Percentiles rank a stretch among this genome's conserved stretches.
These are phyloP conservation scores for Vitis hybrid DNA, from an alignment of 177 flowering plant genomes.

Conservation along the genomic window DNA sequence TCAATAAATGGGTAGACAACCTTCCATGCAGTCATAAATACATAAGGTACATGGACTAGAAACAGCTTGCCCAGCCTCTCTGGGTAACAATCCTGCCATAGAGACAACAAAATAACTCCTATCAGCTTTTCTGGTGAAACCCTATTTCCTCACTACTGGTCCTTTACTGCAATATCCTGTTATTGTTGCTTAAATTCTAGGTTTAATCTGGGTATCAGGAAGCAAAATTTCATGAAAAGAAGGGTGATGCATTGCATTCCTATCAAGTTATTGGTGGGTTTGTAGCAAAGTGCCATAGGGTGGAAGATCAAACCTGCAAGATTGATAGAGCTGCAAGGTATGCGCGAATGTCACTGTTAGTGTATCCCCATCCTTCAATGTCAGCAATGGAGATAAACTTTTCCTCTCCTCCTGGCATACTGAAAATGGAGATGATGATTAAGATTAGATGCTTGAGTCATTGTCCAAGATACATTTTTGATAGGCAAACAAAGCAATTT, in stretches of 20 bases:
- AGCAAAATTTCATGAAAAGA: neutral
- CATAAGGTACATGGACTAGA: constrained; percentile 66
- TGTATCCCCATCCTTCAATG: constrained; percentile 79
- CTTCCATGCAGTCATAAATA: constrained; percentile 89
- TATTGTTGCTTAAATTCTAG: neutral
- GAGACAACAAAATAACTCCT: neutral
- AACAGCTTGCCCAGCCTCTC: constrained; percentile 83
- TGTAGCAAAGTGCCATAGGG: no score
- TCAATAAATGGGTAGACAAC: constrained; percentile 81
- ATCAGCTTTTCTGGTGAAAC: neutral
- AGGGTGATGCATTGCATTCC: neutral
- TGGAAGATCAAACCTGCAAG: constrained; percentile 56
- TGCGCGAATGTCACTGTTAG: constrained; percentile 72
- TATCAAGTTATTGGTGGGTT: neutral
- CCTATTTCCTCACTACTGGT: neutral
- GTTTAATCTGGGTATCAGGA: neutral
- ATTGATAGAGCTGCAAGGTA: constrained; percentile 57
- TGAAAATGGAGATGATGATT: constrained; percentile 20
- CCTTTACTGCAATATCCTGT: neutral
- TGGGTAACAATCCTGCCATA: constrained; percentile 76
- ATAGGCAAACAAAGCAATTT: neutral
- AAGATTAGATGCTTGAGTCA: neutral
- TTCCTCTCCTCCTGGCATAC: constrained; percentile 74
- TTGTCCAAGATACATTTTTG: neutral
- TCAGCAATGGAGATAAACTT: constrained; percentile 70